Evolutionary conservation across 441 rosid species (phyloP).

Genomic region (Gossypium davidsonii): DNA sequence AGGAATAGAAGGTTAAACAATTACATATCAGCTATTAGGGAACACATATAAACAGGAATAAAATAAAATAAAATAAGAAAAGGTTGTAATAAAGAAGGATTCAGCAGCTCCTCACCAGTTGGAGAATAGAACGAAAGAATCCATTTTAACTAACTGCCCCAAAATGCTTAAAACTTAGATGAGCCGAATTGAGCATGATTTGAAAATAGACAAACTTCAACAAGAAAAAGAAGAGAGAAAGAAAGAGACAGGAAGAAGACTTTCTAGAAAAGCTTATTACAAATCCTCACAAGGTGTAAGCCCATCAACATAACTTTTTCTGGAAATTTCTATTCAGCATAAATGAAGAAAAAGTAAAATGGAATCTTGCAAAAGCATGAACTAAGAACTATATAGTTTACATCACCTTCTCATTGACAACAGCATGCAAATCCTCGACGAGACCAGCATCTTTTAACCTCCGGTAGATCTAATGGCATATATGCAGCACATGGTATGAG

Average conservation of each 20-base stretch:
- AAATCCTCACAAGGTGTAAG: neutral
- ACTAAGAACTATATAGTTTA: neutral
- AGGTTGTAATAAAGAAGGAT: too few relatives aligned
- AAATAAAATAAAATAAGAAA: too few relatives aligned
- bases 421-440: constrained; percentile 53
- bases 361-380: constrained; percentile 4
- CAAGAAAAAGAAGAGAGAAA: neutral
- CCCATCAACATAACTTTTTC: neutral
- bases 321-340: neutral
- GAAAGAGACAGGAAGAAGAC: neutral
- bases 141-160: too few relatives aligned
- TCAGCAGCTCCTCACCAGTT: too few relatives aligned
- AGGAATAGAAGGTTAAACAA: neutral
- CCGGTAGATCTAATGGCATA: constrained; percentile 41
- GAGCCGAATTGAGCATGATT: neutral
- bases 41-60: too few relatives aligned
- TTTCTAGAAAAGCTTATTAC: neutral
- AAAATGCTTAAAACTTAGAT: neutral
- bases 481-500: constrained; percentile 17
- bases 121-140: too few relatives aligned
- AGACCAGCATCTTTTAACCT: constrained; percentile 55
- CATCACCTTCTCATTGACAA: constrained; percentile 62
- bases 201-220: neutral
- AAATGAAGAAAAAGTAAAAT: neutral
- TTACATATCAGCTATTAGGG: too few relatives aligned